Percentiles rank a stretch among this genome's conserved stretches.
Evolutionary conservation across 768 basidiomycete species (phyloP).

Genomic region (Cystofilobasidium bisporidii): DNA sequence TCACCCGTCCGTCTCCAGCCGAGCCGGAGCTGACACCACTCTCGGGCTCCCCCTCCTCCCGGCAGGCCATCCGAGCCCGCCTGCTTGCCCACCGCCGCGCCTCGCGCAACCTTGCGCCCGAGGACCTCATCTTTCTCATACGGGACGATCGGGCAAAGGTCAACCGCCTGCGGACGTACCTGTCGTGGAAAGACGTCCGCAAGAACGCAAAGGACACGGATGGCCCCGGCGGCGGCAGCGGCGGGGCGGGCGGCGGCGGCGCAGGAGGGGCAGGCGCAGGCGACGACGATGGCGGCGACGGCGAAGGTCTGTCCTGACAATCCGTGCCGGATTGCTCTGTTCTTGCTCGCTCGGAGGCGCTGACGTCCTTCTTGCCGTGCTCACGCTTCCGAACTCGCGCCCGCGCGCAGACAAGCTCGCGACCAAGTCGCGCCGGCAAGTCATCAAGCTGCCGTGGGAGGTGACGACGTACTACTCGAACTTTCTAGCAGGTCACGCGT

Average conservation of each 20-base stretch:
- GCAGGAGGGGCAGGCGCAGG: not conserved
- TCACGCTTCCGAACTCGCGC: no score
- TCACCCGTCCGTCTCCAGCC: not conserved
- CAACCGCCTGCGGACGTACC: conserved; percentile 80
- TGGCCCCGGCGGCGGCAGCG: conserved; percentile 60
- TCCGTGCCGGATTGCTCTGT: no score
- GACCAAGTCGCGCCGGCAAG: conserved; percentile 75
- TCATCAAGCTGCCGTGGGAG: conserved; percentile 94
- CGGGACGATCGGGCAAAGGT: conserved; percentile 89
- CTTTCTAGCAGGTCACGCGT: conserved; percentile 46
- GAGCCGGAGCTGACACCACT: not conserved
- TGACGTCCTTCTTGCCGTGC: no score
- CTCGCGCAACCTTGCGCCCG: conserved; percentile 75
- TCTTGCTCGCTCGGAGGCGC: no score
- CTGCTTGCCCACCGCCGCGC: conserved; percentile 70
- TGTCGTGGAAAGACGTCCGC: conserved; percentile 94
- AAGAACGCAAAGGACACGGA: conserved; percentile 88
- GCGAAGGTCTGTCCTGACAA: conserved; percentile 3
- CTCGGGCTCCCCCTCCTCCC: not conserved
- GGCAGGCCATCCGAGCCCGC: conserved; percentile 74
- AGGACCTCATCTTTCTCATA: conserved; percentile 94
- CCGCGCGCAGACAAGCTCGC: conserved; percentile 32
- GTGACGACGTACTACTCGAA: conserved; percentile 84
- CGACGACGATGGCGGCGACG: conserved; percentile 9
- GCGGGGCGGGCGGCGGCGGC: conserved; percentile 57